Evolutionary conservation across 2,329 filamentous ascomycete genomes (phyloP).

Genomic region (Apiospora aurea): DNA sequence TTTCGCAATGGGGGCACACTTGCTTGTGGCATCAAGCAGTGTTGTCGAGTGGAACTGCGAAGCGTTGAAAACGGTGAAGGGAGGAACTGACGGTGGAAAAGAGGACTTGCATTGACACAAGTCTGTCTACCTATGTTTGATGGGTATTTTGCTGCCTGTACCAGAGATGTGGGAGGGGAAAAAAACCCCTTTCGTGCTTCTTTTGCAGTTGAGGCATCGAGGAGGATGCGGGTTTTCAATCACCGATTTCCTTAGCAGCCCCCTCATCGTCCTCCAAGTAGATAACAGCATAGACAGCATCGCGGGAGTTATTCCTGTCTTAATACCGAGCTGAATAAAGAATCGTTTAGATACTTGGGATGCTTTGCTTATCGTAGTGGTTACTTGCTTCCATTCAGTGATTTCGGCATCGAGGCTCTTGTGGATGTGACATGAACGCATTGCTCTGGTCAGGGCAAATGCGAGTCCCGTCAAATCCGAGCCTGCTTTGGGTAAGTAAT

Average conservation of each 20-base stretch:
- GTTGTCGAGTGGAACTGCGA: not conserved
- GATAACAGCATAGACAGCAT: slow-evolving; percentile 1
- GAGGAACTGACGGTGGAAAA: not conserved
- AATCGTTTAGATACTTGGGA: not conserved
- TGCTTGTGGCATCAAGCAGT: slow-evolving; percentile 6
- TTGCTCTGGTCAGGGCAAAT: too few species aligned
- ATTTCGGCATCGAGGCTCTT: too few species aligned
- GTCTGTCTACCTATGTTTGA: not conserved
- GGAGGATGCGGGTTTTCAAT: not conserved
- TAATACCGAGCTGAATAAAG: slow-evolving; percentile 17
- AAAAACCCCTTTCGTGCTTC: not conserved
- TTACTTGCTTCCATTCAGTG: not conserved
- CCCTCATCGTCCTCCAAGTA: not conserved
- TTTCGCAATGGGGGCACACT: not conserved
- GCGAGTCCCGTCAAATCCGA: too few species aligned
- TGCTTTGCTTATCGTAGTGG: not conserved
- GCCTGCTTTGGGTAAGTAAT: too few species aligned
- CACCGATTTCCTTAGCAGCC: not conserved
- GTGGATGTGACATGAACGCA: not conserved
- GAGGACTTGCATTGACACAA: not conserved
- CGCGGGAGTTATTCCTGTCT: slow-evolving; percentile 2
- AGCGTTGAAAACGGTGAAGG: not conserved
- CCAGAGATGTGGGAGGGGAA: not conserved
- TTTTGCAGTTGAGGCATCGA: not conserved
- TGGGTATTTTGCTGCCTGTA: not conserved